Evolutionary conservation across 2,329 filamentous ascomycete genomes (phyloP).

Genomic region (Fusarium ambrosium): DNA sequence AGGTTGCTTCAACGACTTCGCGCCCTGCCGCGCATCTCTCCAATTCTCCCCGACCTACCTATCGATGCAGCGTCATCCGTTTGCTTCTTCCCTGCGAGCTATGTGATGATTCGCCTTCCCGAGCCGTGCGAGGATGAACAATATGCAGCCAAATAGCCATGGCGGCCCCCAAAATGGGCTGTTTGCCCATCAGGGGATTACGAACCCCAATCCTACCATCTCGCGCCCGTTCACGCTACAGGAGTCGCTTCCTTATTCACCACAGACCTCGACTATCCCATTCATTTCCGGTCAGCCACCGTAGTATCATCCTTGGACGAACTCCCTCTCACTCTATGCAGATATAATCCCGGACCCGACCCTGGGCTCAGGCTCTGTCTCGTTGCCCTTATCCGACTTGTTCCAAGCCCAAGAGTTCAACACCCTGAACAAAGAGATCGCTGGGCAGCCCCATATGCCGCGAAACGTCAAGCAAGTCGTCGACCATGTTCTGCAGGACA

Average conservation of each 20-base stretch:
- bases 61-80: slow-evolving; percentile 47
- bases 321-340: slow-evolving; percentile 51
- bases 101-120: slow-evolving; percentile 49
- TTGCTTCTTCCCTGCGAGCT: slow-evolving; percentile 49
- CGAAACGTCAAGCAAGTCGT: slow-evolving; percentile 78
- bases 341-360: slow-evolving; percentile 76
- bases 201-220: slow-evolving; percentile 45
- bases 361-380: slow-evolving; percentile 68
- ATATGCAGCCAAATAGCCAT: slow-evolving; percentile 49
- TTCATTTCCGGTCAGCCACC: slow-evolving; percentile 76
- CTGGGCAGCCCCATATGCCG: slow-evolving; percentile 69
- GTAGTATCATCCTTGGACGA: neutral
- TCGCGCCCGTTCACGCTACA: slow-evolving; percentile 72
- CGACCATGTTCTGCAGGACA: slow-evolving; percentile 79
- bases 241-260: slow-evolving; percentile 85
- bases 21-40: slow-evolving; percentile 16
- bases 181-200: slow-evolving; percentile 41
- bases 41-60: slow-evolving; percentile 25
- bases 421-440: slow-evolving; percentile 78
- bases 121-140: slow-evolving; percentile 48
- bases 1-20: slow-evolving; percentile 10
- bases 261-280: slow-evolving; percentile 83
- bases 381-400: slow-evolving; percentile 63
- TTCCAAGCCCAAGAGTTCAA: slow-evolving; percentile 71
- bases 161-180: slow-evolving; percentile 54